Evolutionary conservation across 805 yeast genomes (phyloP), one percentile per base, ranked within the genome.

Genomic region (Hanseniaspora pseudoguilliermondii): DNA sequence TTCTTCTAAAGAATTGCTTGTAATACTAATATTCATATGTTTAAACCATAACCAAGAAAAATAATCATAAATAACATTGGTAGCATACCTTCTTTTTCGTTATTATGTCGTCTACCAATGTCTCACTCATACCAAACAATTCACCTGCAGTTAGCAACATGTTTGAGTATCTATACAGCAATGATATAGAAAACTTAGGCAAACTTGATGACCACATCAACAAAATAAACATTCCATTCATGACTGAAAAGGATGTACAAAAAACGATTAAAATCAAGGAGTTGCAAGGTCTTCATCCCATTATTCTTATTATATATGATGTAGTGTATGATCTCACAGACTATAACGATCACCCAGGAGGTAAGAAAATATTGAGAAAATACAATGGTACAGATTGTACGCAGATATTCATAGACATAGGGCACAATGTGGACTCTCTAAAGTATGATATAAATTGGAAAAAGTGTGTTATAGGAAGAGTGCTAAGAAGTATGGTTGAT

Each of bases 371-470:
- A 16, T 57, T 64, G 23, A 54, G 59, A 35, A 60, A 62, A 32
- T 60, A 60, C 46, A 65, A 62, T 5, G 66, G 66, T 2, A 60
- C 57, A 52, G 66, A 64, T 55, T 63, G 65, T 5, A 64, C 66
- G 8, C 59, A 53, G 36, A 63, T 56, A 39, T 64, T 63, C 43
- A 65, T 62, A 34, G 66, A 64, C 27, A 61, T 64, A 21, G 66
- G 66, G 0, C 66, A 64, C 52, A 60, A 65, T 34, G 54, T 64
- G 58, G 70, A 71, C 36, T 66, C 72, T n/a, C 58, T 64, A 20
- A 51, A 59, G 43, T 69, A 65, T 50, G 76, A 68, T 48, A 66
- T 83, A 59, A 64, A 81, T 41, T 78, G 56, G 56, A 20, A 39
- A 20, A 21, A 52, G 34, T 53, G 50, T 53, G 56, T 53, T 6